Evolutionary conservation across 2,329 filamentous ascomycete species (phyloP).

Genomic region (Triangularia verruculosa): DNA sequence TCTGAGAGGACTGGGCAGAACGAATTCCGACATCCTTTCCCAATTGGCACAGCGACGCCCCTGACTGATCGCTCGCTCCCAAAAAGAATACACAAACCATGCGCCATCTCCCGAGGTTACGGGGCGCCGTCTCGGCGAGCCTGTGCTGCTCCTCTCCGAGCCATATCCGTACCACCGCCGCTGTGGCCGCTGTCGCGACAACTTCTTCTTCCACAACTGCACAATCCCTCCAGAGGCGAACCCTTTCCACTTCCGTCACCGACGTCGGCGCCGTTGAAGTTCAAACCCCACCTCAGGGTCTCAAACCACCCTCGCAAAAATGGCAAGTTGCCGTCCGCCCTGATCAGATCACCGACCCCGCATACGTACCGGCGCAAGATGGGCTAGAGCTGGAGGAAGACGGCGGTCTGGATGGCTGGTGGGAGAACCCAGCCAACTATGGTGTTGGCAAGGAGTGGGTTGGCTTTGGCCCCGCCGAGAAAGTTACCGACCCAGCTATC

Average conservation of each 20-base stretch:
- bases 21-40: background rate
- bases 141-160: slow-evolving; percentile 17
- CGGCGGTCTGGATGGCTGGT: slow-evolving; percentile 49
- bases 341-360: slow-evolving; percentile 33
- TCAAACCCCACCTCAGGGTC: background rate
- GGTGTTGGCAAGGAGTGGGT: slow-evolving; percentile 42
- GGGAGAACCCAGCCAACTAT: slow-evolving; percentile 54
- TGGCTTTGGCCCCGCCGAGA: slow-evolving; percentile 41
- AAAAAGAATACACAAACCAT: slow-evolving; percentile 15
- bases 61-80: background rate
- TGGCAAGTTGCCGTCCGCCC: slow-evolving; percentile 28
- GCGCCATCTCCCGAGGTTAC: slow-evolving; percentile 28
- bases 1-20: background rate
- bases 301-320: slow-evolving; percentile 4
- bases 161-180: slow-evolving; percentile 18
- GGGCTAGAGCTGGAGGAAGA: slow-evolving; percentile 47
- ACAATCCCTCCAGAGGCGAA: slow-evolving; percentile 16
- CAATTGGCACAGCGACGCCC: background rate
- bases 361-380: slow-evolving; percentile 47
- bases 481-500: slow-evolving; percentile 42
- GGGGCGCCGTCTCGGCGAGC: slow-evolving; percentile 19
- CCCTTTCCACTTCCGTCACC: slow-evolving; percentile 19
- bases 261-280: background rate
- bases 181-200: slow-evolving; percentile 9
- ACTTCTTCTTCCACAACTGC: background rate